Conservation (phyloP, 139 green algal species). For the Limnomonas spitsbergensis region DNA sequence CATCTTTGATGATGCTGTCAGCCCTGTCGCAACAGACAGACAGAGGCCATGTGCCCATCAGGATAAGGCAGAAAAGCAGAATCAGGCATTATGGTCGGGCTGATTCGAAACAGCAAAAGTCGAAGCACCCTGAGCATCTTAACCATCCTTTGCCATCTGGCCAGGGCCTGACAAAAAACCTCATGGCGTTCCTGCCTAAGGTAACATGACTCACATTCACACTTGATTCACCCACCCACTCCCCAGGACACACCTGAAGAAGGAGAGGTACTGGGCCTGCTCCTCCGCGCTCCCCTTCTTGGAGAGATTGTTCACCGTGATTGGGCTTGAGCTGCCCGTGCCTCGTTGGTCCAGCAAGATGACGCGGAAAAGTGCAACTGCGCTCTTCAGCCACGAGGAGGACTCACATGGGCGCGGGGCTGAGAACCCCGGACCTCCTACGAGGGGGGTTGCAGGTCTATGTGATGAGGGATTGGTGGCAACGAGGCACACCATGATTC, state of each 20-base stretch:
- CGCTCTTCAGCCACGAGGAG: conserved; percentile 77
- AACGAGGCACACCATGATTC: too few relatives aligned
- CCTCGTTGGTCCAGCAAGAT: conserved; percentile 39
- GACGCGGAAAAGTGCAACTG: conserved; percentile 58
- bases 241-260: conserved; percentile 42
- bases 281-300: conserved; percentile 41
- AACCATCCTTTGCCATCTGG: too few relatives aligned
- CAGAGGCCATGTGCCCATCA: too few relatives aligned
- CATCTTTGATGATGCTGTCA: conserved; percentile 89
- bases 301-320: conserved; percentile 66
- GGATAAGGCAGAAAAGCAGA: too few relatives aligned
- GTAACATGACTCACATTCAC: too few relatives aligned
- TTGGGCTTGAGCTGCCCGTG: conserved; percentile 47
- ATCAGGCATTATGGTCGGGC: too few relatives aligned
- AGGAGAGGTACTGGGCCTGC: conserved; percentile 77
- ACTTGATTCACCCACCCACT: too few relatives aligned
- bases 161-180: conserved; percentile 12
- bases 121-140: too few relatives aligned
- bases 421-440: conserved; percentile 87
- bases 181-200: neutral
- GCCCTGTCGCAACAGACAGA: conserved; percentile 54
- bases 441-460: too few relatives aligned
- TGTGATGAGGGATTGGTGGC: too few relatives aligned
- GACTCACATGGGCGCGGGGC: conserved; percentile 59
- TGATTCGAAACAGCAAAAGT: conserved; percentile 56